These are phyloP conservation scores for Wallemia ichthyophaga DNA, from an alignment of 1,284 basidiomycete species.

Conservation along the genomic window DNA sequence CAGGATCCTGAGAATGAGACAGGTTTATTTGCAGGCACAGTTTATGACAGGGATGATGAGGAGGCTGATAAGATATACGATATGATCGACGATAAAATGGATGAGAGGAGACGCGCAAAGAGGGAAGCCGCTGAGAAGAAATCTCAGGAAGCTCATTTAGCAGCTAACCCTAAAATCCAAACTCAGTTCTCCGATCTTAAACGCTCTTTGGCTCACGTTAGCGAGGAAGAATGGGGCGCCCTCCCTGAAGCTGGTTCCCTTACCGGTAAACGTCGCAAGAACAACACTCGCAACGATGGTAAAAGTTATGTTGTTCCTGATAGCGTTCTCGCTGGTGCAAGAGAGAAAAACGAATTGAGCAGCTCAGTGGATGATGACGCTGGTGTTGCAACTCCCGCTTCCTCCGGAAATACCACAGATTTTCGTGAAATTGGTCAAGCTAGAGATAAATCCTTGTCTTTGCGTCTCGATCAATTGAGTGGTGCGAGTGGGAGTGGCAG, in stretches of 20 bases:
- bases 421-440: slow-evolving; percentile 96
- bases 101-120: slow-evolving; percentile 42
- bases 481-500: too few relatives aligned
- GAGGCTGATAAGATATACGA: slow-evolving; percentile 93
- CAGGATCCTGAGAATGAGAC: slow-evolving; percentile 95
- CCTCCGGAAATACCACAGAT: slow-evolving; percentile 53
- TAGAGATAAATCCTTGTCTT: slow-evolving; percentile 68
- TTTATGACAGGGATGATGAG: slow-evolving; percentile 90
- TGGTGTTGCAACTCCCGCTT: slow-evolving; percentile 47
- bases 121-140: slow-evolving; percentile 16
- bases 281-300: slow-evolving; percentile 25
- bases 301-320: slow-evolving; percentile 71
- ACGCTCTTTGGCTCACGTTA: slow-evolving; percentile 52
- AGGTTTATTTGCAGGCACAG: slow-evolving; percentile 77
- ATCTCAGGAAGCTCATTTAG: slow-evolving; percentile 14
- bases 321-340: slow-evolving; percentile 29
- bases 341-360: slow-evolving; percentile 32
- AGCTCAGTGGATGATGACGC: slow-evolving; percentile 37
- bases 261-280: slow-evolving; percentile 64
- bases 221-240: slow-evolving; percentile 73
- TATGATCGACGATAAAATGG: slow-evolving; percentile 62
- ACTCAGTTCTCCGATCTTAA: slow-evolving; percentile 87
- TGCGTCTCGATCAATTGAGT: slow-evolving; percentile 51
- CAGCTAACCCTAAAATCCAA: slow-evolving; percentile 37
- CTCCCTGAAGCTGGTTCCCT: slow-evolving; percentile 91